phyloP scores from a whole-genome alignment of 179 eudicot genomes.

The Beta corolliflora region DNA sequence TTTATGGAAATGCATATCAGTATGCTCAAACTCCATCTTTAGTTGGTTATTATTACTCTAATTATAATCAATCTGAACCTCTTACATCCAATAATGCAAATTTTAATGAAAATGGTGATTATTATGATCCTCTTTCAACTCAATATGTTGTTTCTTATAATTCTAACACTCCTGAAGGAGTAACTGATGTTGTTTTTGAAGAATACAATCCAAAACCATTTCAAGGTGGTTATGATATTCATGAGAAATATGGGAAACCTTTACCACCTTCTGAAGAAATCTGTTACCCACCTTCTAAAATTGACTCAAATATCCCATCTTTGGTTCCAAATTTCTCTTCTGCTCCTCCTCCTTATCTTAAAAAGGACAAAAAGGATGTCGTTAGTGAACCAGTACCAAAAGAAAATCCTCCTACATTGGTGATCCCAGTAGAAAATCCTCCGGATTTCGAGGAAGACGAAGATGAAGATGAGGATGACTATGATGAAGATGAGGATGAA shows the following conservation, averaged over 20 bases:
- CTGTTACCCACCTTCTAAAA: slow-evolving; percentile 58
- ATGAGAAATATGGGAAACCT: slow-evolving; percentile 62
- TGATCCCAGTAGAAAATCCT: neutral
- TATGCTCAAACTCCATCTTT: slow-evolving; percentile 27
- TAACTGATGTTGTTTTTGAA: slow-evolving; percentile 38
- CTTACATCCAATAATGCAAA: slow-evolving; percentile 26
- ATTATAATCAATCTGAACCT: slow-evolving; percentile 26
- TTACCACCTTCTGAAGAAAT: slow-evolving; percentile 60
- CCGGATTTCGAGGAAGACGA: neutral
- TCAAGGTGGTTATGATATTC: slow-evolving; percentile 70
- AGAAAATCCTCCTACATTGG: neutral
- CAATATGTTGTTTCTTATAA: slow-evolving; percentile 36
- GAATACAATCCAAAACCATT: slow-evolving; percentile 66
- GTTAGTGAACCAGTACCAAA: neutral
- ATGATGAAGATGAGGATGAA: neutral
- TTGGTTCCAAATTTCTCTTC: slow-evolving; percentile 29
- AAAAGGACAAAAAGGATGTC: slow-evolving; percentile 17
- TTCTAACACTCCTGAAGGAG: slow-evolving; percentile 20
- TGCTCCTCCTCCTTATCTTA: slow-evolving; percentile 41
- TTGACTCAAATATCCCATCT: slow-evolving; percentile 1
- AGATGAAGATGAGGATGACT: neutral
- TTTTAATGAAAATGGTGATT: slow-evolving; percentile 28
- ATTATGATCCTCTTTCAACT: slow-evolving; percentile 35
- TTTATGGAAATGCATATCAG: slow-evolving; percentile 29
- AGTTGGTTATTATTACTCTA: slow-evolving; percentile 35